Evolutionary conservation across 768 basidiomycete genomes (phyloP).

Genomic region (Lactarius trivialis): DNA sequence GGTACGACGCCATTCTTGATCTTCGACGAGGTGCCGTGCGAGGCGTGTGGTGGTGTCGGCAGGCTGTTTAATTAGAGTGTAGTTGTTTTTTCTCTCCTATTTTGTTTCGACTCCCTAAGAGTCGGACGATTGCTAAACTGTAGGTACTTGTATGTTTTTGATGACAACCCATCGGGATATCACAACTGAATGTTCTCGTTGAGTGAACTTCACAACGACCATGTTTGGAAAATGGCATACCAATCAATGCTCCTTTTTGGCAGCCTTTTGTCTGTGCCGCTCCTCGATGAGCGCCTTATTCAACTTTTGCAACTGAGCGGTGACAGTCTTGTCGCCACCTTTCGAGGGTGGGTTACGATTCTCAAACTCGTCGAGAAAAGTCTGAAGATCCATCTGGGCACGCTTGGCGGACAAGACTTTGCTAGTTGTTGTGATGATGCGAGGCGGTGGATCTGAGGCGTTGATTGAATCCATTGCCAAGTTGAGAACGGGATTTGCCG

Average conservation of each 20-base stretch:
- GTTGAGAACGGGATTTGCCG: constrained; percentile 12
- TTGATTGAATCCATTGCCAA: background rate
- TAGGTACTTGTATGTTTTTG: background rate
- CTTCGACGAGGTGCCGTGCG: constrained; percentile 49
- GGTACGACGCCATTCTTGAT: constrained; percentile 48
- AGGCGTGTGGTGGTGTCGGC: constrained; percentile 57
- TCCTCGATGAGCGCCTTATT: constrained; percentile 31
- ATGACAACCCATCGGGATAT: background rate
- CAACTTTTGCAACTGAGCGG: constrained; percentile 33
- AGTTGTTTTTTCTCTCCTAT: background rate
- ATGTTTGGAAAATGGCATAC: background rate
- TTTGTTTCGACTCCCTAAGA: background rate
- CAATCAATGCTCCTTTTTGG: background rate
- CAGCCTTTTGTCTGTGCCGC: constrained; percentile 12
- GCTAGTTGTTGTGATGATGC: constrained; percentile 1
- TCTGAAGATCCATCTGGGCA: constrained; percentile 26
- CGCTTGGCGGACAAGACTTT: constrained; percentile 26
- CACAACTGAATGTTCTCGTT: background rate
- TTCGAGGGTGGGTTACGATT: constrained; percentile 28
- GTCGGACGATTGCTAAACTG: background rate
- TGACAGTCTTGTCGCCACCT: constrained; percentile 32
- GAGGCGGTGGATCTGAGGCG: constrained; percentile 25
- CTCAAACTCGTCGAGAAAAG: constrained; percentile 31
- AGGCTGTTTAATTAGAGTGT: constrained; percentile 29
- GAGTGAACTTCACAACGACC: background rate